phyloP scores from a whole-genome alignment of 371 early-diverging fungal genomes.

The Mortierella sp. region DNA sequence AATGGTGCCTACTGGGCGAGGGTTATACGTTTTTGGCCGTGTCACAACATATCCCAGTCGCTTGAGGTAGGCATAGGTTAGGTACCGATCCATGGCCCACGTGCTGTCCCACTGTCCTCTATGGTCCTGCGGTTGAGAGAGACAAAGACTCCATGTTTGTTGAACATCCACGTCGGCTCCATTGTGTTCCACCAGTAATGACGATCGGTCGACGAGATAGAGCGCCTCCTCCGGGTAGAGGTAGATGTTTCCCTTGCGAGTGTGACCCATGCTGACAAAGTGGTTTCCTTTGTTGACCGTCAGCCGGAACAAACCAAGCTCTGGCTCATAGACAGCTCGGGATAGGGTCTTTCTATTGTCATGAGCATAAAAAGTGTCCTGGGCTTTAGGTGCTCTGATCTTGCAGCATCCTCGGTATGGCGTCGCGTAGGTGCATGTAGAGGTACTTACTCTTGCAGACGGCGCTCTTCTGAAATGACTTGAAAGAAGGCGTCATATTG shows the following conservation, averaged over 20 bases:
- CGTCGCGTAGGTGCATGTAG: neutral
- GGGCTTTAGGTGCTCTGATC: no score
- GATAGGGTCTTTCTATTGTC: slow-evolving; percentile 36
- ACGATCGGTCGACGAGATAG: slow-evolving; percentile 64
- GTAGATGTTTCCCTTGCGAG: slow-evolving; percentile 54
- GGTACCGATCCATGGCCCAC: slow-evolving; percentile 31
- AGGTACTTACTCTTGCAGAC: slow-evolving; percentile 40
- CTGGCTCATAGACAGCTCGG: slow-evolving; percentile 42
- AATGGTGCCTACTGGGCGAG: neutral
- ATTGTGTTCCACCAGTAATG: slow-evolving; percentile 41
- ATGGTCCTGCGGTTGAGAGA: neutral
- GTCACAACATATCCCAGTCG: slow-evolving; percentile 66
- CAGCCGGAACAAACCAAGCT: slow-evolving; percentile 32
- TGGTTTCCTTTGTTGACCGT: slow-evolving; percentile 59
- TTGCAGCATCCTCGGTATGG: neutral
- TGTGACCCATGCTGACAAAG: slow-evolving; percentile 62
- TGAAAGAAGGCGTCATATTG: slow-evolving; percentile 46
- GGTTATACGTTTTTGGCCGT: slow-evolving; percentile 39
- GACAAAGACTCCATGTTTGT: slow-evolving; percentile 44
- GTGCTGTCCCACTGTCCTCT: neutral
- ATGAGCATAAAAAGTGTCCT: no score
- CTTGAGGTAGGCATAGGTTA: slow-evolving; percentile 65
- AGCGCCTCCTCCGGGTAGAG: slow-evolving; percentile 68
- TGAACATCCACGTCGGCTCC: slow-evolving; percentile 40
- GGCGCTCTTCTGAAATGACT: slow-evolving; percentile 45